Evolutionary conservation across 2,329 filamentous ascomycete species (phyloP).

Genomic region (Fusarium nematophilum): DNA sequence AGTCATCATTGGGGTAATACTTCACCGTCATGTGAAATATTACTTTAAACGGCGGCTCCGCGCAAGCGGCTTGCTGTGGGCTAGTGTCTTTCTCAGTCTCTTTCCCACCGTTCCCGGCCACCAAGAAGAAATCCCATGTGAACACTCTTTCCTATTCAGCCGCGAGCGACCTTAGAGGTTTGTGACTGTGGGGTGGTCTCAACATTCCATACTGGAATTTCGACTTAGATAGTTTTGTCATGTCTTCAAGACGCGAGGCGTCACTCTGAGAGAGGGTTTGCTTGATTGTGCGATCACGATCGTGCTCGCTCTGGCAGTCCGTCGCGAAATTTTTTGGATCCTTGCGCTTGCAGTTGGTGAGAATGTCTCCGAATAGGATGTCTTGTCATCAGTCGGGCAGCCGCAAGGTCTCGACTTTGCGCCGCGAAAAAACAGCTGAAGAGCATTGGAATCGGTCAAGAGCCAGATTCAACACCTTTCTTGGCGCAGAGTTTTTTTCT

Average conservation of each 20-base stretch:
- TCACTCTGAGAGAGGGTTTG: neutral
- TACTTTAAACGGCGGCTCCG: conserved; percentile 63
- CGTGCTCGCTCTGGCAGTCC: too few species aligned
- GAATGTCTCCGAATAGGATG: too few species aligned
- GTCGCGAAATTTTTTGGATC: too few species aligned
- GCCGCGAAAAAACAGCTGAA: too few species aligned
- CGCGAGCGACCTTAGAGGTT: conserved; percentile 54
- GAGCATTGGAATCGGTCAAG: too few species aligned
- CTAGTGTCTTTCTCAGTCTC: conserved; percentile 59
- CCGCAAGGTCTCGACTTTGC: too few species aligned
- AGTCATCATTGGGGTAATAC: conserved; percentile 28
- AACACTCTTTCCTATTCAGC: conserved; percentile 60
- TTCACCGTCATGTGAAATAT: conserved; percentile 49
- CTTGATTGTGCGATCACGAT: too few species aligned
- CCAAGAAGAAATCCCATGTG: conserved; percentile 56
- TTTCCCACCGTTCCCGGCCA: conserved; percentile 68
- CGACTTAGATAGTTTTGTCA: neutral
- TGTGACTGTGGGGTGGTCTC: conserved; percentile 65
- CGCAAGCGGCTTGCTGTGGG: conserved; percentile 66
- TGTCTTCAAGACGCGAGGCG: neutral
- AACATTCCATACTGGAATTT: conserved; percentile 48
- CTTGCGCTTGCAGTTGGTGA: too few species aligned
- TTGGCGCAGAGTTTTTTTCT: too few species aligned
- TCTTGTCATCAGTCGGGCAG: too few species aligned
- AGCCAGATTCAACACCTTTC: too few species aligned